Evolutionary conservation across 306 rosid genomes (phyloP), one percentile per base, ranked within the genome.

Genomic region (Senna siamea): DNA sequence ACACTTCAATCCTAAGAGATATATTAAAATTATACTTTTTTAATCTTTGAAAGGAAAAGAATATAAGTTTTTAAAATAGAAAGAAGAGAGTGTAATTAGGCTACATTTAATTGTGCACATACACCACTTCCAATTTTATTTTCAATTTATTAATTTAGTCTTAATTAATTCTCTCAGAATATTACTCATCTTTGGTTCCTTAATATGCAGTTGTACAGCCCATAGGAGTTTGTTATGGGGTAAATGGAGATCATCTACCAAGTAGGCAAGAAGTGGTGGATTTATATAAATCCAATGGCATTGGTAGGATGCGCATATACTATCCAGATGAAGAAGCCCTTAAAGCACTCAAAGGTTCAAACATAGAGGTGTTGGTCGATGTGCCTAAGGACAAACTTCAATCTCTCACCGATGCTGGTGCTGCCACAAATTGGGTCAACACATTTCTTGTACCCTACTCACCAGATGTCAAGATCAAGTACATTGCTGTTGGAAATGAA

Each of bases 401-500:
- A 70, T 51, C 70, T 37, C 69, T 87, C 2, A 53, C 69, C 10
- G 48, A 89, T 69, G 12, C 78, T 1, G 48, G 34, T 9, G 51
- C 67, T 1, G 89, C 96, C 14, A 61, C 17, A 1, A 5, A 28
- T 3, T 87, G 92, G 92, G 85, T 90, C 26, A 74, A 62, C 0
- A 56, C 22, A 4, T 56, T 76, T 28, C 61, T 87, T 0, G 40
- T 0, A 79, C 48, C 85, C 8, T 87, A 77, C 11, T 22, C 30
- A n/a, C n/a, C 76, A 19, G 73, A 85, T 3, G 80, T 87, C 43
- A 82, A 79, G 0, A 53, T 90, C 53, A 67, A 44, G 52, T 84
- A 87, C 83, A 75, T 90, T 1, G 46, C 79, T 0, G 83, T 85
- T 11, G 91, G 96, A 5, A 86, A 90, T 7, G 92, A 83, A 72